Conservation (phyloP, 306 rosid genomes). For the Castanea sativa region DNA sequence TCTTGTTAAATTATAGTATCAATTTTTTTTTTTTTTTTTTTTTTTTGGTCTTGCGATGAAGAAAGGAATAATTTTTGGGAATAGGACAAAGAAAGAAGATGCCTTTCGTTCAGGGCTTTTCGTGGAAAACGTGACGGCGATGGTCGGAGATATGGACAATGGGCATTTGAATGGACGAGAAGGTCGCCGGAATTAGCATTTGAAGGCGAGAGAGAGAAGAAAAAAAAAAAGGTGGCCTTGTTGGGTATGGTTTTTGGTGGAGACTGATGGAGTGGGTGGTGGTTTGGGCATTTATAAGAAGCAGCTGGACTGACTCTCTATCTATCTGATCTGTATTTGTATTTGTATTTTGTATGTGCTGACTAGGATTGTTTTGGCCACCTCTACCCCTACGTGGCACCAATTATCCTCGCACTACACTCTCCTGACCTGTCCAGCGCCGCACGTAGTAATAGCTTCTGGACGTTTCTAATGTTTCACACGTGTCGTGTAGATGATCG, state of each 20-base stretch:
- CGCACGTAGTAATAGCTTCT: conserved; percentile 15
- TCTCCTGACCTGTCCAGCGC: conserved; percentile 25
- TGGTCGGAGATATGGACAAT: conserved; percentile 64
- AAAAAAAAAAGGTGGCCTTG: background rate
- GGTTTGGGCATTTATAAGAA: conserved; percentile 39
- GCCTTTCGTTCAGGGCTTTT: conserved; percentile 33
- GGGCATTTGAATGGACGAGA: conserved; percentile 19
- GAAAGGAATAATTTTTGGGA: conserved; percentile 24
- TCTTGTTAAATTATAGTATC: conserved; percentile 29
- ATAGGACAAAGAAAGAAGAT: conserved; percentile 2
- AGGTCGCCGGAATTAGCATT: conserved; percentile 60
- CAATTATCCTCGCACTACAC: conserved; percentile 16
- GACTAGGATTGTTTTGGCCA: conserved; percentile 46
- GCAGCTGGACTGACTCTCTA: background rate
- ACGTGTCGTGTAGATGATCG: conserved; percentile 35
- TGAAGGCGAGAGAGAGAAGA: background rate
- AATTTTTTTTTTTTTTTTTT: too few relatives aligned
- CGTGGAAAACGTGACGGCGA: conserved; percentile 81
- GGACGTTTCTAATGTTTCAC: conserved; percentile 11
- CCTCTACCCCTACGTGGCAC: conserved; percentile 23
- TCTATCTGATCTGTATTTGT: too few relatives aligned
- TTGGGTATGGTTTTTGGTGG: background rate
- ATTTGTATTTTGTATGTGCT: conserved; percentile 15
- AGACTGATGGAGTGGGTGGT: background rate
- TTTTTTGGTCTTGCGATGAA: background rate